Conservation (phyloP, 306 rosid genomes). For the Dryas alaskensis region DNA sequence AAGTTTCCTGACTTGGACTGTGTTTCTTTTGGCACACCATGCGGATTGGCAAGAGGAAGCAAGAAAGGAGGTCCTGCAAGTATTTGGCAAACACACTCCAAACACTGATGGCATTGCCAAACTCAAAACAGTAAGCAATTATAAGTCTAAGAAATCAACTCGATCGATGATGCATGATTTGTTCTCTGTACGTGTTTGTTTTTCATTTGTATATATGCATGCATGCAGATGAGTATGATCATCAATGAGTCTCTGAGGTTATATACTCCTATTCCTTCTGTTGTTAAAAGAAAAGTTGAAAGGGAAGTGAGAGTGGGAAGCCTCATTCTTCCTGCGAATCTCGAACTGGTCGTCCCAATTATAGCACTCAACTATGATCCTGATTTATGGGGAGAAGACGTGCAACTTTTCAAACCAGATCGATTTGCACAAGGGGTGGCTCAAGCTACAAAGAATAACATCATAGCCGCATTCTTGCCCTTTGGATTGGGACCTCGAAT, state of each 20-base stretch:
- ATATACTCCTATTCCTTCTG: background rate
- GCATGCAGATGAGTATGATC: conserved; percentile 9
- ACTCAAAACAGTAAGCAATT: background rate
- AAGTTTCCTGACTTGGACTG: background rate
- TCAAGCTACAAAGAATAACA: background rate
- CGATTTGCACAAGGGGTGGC: background rate
- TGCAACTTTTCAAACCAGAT: background rate
- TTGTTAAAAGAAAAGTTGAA: background rate
- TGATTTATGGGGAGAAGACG: conserved; percentile 1
- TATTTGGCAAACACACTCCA: background rate
- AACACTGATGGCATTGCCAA: background rate
- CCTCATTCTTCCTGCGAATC: background rate
- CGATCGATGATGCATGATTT: background rate
- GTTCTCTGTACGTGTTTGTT: background rate
- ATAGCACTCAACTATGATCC: background rate
- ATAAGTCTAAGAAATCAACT: no score
- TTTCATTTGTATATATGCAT: background rate
- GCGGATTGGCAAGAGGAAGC: background rate
- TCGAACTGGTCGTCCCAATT: background rate
- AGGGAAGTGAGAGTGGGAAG: background rate
- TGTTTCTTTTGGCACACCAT: background rate
- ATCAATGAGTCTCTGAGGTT: conserved; percentile 4
- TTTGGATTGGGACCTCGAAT: background rate
- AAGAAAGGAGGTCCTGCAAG: background rate
- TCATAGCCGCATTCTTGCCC: background rate